phyloP scores from a whole-genome alignment of 495 filamentous ascomycete genomes.

The Aspergillus avenaceus region DNA sequence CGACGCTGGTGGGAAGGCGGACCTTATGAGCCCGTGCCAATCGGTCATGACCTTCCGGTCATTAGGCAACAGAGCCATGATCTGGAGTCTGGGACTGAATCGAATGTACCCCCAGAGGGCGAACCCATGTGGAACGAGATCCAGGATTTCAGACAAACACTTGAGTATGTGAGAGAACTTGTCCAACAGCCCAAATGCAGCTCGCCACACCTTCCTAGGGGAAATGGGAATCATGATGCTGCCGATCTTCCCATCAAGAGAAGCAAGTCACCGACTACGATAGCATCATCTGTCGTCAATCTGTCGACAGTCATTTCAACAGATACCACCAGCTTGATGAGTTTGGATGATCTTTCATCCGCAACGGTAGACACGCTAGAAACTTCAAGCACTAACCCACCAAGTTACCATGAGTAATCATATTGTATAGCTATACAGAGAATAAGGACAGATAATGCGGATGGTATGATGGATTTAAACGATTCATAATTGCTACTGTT shows the following conservation, averaged over 20 bases:
- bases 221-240: background rate
- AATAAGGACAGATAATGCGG: background rate
- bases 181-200: conserved; percentile 5
- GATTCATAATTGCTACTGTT: background rate
- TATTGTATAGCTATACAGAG: background rate
- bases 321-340: conserved; percentile 16
- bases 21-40: conserved; percentile 1
- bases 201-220: background rate
- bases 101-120: conserved; percentile 28
- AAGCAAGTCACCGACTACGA: conserved; percentile 1
- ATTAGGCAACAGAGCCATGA: conserved; percentile 1
- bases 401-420: conserved; percentile 16
- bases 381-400: conserved; percentile 13
- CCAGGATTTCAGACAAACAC: conserved; percentile 16
- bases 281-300: conserved; percentile 15
- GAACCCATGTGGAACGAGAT: conserved; percentile 21
- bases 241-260: background rate
- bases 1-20: conserved; percentile 30
- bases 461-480: background rate
- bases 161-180: conserved; percentile 23
- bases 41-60: conserved; percentile 6
- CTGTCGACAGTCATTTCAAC: conserved; percentile 17
- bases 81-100: conserved; percentile 7
- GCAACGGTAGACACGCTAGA: conserved; percentile 20
- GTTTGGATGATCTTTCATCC: conserved; percentile 18